Percentiles rank a stretch among this genome's conserved stretches.
These are phyloP conservation scores for Phytopythium boreale DNA, from an alignment of 352 stramenopile species.

Conservation along the genomic window DNA sequence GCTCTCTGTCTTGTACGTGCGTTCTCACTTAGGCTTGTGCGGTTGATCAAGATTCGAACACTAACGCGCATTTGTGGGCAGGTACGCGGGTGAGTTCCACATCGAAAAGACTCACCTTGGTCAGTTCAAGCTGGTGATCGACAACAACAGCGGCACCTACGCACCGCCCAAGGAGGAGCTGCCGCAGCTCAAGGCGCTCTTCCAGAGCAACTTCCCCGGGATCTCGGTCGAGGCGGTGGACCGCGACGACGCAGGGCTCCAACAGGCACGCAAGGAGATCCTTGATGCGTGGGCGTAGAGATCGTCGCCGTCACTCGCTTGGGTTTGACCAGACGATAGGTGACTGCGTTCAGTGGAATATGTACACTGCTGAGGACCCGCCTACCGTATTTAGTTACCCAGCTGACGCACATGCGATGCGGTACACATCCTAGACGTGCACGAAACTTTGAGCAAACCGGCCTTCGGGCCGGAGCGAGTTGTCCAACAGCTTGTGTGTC, in stretches of 20 bases:
- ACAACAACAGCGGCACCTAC: slow-evolving; percentile 40
- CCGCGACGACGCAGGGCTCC: slow-evolving; percentile 18
- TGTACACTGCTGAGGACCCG: no score
- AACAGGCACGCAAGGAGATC: slow-evolving; percentile 24
- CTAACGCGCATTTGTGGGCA: slow-evolving; percentile 6
- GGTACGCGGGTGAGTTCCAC: slow-evolving; percentile 30
- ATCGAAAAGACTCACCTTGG: slow-evolving; percentile 17
- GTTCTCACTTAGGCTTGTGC: neutral
- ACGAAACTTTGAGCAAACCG: no score
- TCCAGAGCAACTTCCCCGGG: slow-evolving; percentile 27
- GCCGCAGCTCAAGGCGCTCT: slow-evolving; percentile 19
- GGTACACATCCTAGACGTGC: no score
- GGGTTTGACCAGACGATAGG: no score
- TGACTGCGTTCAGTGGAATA: no score
- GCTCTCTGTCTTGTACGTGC: slow-evolving; percentile 14
- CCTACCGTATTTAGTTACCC: no score
- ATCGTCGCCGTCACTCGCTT: neutral
- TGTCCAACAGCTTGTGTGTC: no score
- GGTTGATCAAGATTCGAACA: neutral
- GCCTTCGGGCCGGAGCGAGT: no score
- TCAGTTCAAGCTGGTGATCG: slow-evolving; percentile 24
- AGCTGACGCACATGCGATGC: no score
- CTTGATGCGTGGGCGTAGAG: slow-evolving; percentile 26
- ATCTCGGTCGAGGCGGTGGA: slow-evolving; percentile 24
- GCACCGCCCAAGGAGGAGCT: slow-evolving; percentile 23